A percentile compares a stretch with the other conserved stretches of the same genome.
Conservation (phyloP, 139 green algal genomes). For the Chlorella sorokiniana region DNA sequence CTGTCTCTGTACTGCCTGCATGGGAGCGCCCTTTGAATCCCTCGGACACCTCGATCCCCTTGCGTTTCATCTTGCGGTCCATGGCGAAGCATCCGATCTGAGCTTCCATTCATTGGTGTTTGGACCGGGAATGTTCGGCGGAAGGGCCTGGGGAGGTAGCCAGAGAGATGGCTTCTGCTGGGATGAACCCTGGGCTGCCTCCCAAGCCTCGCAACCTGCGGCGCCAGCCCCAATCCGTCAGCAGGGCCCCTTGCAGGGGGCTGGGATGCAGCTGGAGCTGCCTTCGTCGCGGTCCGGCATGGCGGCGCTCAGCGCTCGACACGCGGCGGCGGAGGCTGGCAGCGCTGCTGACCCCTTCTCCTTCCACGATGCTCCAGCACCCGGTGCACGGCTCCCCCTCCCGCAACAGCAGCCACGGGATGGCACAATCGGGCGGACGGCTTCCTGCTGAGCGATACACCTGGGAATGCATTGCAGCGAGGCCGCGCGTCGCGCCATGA, state of each 20-base stretch:
- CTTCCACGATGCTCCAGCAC: background rate
- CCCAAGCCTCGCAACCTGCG: background rate
- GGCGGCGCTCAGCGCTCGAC: slow-evolving; percentile 4
- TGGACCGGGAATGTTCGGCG: background rate
- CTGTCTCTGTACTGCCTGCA: too few relatives aligned
- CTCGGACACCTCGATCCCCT: too few relatives aligned
- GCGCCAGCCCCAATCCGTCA: background rate
- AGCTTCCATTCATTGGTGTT: too few relatives aligned
- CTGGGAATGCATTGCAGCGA: too few relatives aligned
- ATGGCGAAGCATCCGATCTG: too few relatives aligned
- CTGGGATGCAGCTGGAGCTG: background rate
- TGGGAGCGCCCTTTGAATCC: too few relatives aligned
- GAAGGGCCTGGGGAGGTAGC: background rate
- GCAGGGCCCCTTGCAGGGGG: too few relatives aligned
- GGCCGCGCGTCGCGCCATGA: too few relatives aligned
- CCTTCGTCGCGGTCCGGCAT: background rate
- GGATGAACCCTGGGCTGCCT: background rate
- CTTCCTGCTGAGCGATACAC: too few relatives aligned
- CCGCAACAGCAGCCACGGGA: background rate
- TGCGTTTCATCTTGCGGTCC: too few relatives aligned
- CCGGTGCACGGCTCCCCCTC: background rate
- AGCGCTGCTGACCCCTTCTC: background rate
- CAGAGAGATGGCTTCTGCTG: slow-evolving; percentile 15
- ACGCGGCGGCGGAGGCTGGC: background rate
- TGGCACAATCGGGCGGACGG: background rate